Base-by-base conservation (phyloP, 805 yeast species). In the Wilhelminamyces savonicus region DNA sequence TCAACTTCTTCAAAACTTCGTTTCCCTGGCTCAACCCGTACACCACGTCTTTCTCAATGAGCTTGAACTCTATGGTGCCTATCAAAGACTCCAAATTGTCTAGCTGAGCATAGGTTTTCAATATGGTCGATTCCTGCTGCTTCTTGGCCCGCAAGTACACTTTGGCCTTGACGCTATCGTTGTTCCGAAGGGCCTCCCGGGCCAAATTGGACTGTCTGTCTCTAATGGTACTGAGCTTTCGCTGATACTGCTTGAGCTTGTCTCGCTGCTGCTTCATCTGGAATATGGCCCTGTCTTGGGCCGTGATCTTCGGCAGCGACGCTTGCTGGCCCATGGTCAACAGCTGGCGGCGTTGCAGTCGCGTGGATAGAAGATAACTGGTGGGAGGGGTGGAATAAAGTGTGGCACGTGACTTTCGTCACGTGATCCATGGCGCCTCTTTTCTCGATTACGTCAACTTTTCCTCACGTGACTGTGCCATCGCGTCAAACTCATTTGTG, bases 201-300 rank as follows among this genome's bases (percentile, higher is more conserved):
- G 92, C 92, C 10, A 79, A 52, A 24, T 62, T 62, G 2, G 64
- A 65, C 53, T 92, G 97, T 20, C 73, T 62, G 8, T 62, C 65
- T 12, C 85, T 70, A 4, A 84, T 71, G 0, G 57, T 53, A 17
- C 64, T 62, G 21, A 88, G 70, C 36, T 75, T 73, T 26, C 61
- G 61, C 44, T 77, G 82, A 40, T 87, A 83, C 52, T 81, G 83
- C 41, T 74, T 74, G 14, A 92, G 67, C 39, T 79, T 80, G 56
- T 92, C 98, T 36, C 96, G 66, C 44, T 94, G 97, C 22, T 82
- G 62, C 52, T 92, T 92, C 43, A 92, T 66, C 48, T 88, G 92
- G 40, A 86, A 67, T 8, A 92, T 73, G 0, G 97, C 96, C 47
- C 67, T 74, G 49, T 92, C 98, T 43, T 87, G 88, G 21, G 78